These are phyloP conservation scores for Suillus clintonianus DNA, from an alignment of 768 basidiomycete genomes.

Conservation along the genomic window DNA sequence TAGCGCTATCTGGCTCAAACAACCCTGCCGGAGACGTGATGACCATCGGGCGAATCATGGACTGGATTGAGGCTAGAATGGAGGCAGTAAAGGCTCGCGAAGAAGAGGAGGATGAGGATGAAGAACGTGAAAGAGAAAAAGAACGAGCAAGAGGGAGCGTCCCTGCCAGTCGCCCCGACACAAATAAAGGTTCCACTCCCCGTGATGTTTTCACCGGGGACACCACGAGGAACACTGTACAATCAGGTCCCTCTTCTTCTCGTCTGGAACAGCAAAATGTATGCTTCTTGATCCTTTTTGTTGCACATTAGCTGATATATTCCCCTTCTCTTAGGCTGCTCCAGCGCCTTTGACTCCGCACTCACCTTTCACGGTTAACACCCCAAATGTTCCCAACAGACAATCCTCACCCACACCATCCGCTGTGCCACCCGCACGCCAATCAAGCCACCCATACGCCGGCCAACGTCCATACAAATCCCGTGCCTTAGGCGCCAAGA, in stretches of 20 bases:
- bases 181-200: slow-evolving; percentile 19
- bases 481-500: slow-evolving; percentile 27
- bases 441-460: slow-evolving; percentile 11
- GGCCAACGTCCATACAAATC: slow-evolving; percentile 31
- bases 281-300: slow-evolving; percentile 15
- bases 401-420: slow-evolving; percentile 30
- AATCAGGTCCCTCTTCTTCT: slow-evolving; percentile 15
- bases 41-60: slow-evolving; percentile 80
- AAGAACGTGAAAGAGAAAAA: slow-evolving; percentile 61
- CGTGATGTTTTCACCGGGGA: slow-evolving; percentile 16
- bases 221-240: slow-evolving; percentile 19
- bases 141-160: slow-evolving; percentile 39
- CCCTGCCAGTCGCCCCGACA: slow-evolving; percentile 15
- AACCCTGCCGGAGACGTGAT: slow-evolving; percentile 58
- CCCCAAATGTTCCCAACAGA: slow-evolving; percentile 14
- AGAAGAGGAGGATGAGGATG: slow-evolving; percentile 84
- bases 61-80: slow-evolving; percentile 81
- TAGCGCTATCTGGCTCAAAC: slow-evolving; percentile 41
- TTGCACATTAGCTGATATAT: slow-evolving; percentile 9
- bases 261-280: slow-evolving; percentile 30
- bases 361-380: slow-evolving; percentile 26
- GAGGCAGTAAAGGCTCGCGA: slow-evolving; percentile 74
- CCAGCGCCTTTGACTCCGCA: slow-evolving; percentile 34
- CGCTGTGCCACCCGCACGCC: slow-evolving; percentile 13
- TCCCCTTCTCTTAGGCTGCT: slow-evolving; percentile 11